Conservation (phyloP, 495 filamentous ascomycete genomes). For the Tirmania nivea region DNA sequence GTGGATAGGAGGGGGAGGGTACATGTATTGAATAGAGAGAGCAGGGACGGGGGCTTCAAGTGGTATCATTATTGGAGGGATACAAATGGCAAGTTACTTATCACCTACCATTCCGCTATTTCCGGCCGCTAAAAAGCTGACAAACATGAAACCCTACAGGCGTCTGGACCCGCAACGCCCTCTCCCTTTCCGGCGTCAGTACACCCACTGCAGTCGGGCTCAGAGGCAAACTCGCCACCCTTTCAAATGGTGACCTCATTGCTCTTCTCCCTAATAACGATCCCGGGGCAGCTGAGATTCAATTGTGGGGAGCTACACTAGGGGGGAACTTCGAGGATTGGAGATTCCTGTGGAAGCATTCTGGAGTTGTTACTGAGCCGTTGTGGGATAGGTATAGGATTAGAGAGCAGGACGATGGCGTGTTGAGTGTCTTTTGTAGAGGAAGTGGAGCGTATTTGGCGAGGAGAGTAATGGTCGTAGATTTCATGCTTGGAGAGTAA, state of each 20-base stretch:
- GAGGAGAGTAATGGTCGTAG: slow-evolving; percentile 7
- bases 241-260: slow-evolving; percentile 6
- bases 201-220: slow-evolving; percentile 8
- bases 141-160: too few species aligned
- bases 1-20: slow-evolving; percentile 25
- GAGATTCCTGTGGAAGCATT: slow-evolving; percentile 8
- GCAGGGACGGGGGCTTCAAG: slow-evolving; percentile 13
- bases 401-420: slow-evolving; percentile 4
- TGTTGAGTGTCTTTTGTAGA: slow-evolving; percentile 13
- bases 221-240: slow-evolving; percentile 7
- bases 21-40: slow-evolving; percentile 28
- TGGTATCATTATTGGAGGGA: slow-evolving; percentile 30
- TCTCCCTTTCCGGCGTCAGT: slow-evolving; percentile 6
- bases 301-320: slow-evolving; percentile 1
- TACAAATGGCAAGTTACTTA: too few species aligned
- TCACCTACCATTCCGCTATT: slow-evolving; percentile 4
- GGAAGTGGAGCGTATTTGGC: slow-evolving; percentile 2
- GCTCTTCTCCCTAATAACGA: slow-evolving; percentile 9
- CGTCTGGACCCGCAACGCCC: slow-evolving; percentile 11
- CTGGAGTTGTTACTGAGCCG: slow-evolving; percentile 10
- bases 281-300: slow-evolving; percentile 1
- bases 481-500: slow-evolving; percentile 10
- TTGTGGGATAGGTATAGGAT: slow-evolving; percentile 10
- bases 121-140: background rate
- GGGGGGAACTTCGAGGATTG: slow-evolving; percentile 10